Base-by-base conservation (phyloP, 306 rosid species). In the Glycine tomentella region DNA sequence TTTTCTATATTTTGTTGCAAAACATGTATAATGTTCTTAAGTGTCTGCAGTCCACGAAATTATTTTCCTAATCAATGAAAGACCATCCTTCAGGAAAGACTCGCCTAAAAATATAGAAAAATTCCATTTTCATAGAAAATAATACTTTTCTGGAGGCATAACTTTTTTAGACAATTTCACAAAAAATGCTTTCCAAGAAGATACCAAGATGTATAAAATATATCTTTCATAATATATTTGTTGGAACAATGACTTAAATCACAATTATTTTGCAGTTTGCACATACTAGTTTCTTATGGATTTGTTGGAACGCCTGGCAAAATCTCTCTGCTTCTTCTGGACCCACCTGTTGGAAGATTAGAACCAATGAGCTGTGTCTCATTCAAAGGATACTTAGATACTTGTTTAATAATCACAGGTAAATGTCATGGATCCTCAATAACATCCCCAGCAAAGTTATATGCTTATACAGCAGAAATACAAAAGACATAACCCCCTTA, bases 251-350 rank as follows among this genome's bases (percentile, higher is more conserved):
- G 33, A 34, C 17, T 25, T 44, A 34, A 38, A 77, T 57, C 77
- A 81, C 34, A 62, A 38, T 40, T 53, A 56, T 3, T 45, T 10
- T 3, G n/a, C 8, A 56, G 3, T 45, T 10, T 3, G n/a, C 8
- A 87, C 91, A 10, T 87, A 93, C 98, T 2, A 93, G 92, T 82
- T 89, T 90, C 72, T 84, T 84, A 48, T 93, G 98, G 76, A 90
- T 63, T 45, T 12, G 83, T 79, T 86, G 95, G 83, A 93, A 93
- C 3, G 92, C 88, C 85, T 88, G 80, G 91, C 95, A 91, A 88
- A 91, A 90, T 78, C 79, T 91, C 80, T 90, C 98, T 0, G 92
- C 98, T 84, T 88, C 90, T 69, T 84, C 87, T 16, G 83, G 71
- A 13, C 89, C 97, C 44, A 93, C 88, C 97, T 93, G 84, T 80